Base-by-base conservation (phyloP, 106 monocot genomes). In the Phalaenopsis aphrodite region DNA sequence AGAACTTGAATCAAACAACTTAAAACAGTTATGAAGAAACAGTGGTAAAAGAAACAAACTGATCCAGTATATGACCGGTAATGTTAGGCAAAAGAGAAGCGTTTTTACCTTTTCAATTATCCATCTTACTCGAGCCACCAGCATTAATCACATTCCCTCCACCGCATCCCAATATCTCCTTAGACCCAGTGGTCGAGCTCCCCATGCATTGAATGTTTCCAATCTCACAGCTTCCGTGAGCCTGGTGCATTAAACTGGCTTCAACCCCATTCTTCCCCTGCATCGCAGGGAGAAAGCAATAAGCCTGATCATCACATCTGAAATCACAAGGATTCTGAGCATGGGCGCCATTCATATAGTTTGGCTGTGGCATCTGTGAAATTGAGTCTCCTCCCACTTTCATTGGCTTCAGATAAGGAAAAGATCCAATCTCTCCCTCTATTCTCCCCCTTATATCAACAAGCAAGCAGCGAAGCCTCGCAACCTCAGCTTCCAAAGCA, bases 381-480 rank as follows among this genome's bases (percentile, higher is more conserved):
- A 69, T 81, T n/a, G 85, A 61, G 36, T 84, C 84, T 24, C 72
- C 83, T 45, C 73, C 76, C 36, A 41, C 72, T 23, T 64, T 80
- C 64, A 37, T 79, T 24, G 87, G 80, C 72, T 82, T 96, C 76
- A 90, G 86, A 76, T 96, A 96, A 77, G 98, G 98, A 73, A 98
- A 98, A 8, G 84, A 58, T 14, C 94, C 98, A 77, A 98, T 85
- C 81, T 94, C 98, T 45, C 89, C 90, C 48, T 98, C 98, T 39
- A 98, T 98, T 84, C 98, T 92, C 79, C 94, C 94, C 56, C 98
- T 86, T 38, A 98, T 84, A 84, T 98, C 98, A 69, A 94, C 98
- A 72, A 98, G 86, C 86, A 98, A 82, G 81, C 94, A 92, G 46
- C 89, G 87, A 12, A 94, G 86, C 84, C 92, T 85, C 48, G 86